Conservation (phyloP, 1,284 basidiomycete genomes). For the Ustilago shanxiensis region DNA sequence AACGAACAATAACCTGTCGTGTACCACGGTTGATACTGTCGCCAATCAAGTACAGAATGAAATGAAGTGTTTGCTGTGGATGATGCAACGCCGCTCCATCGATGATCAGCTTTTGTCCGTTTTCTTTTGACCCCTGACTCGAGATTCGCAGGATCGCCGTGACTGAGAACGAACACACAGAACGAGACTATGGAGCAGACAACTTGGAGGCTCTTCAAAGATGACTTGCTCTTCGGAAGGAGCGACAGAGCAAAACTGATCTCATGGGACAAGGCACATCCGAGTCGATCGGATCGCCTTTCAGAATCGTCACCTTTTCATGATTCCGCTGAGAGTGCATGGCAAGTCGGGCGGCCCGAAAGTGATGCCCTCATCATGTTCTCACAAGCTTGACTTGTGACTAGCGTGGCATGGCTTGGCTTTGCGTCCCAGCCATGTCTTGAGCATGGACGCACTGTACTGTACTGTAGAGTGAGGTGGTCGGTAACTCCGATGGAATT, state of each 20-base stretch:
- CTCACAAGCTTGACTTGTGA: not conserved
- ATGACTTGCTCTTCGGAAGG: not conserved
- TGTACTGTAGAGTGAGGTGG: not conserved
- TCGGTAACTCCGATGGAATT: conserved; percentile 6
- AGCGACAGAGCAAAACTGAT: not conserved
- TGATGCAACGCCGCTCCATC: no score
- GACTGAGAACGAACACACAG: not conserved
- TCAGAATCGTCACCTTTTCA: no score
- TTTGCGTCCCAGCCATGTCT: not conserved
- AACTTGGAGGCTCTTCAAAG: not conserved
- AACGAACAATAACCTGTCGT: no score
- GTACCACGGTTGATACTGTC: no score
- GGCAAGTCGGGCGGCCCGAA: not conserved
- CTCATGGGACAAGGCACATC: not conserved
- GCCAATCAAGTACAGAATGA: no score
- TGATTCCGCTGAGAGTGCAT: not conserved
- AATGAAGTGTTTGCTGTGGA: no score
- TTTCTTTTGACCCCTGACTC: not conserved
- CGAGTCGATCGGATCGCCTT: not conserved
- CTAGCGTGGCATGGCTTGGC: not conserved
- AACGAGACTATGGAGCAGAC: no score
- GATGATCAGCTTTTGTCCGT: not conserved
- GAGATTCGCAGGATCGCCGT: not conserved
- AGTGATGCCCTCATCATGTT: conserved; percentile 2
- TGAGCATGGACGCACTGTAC: not conserved